Evolutionary conservation across 2,329 filamentous ascomycete species (phyloP), one percentile per base, ranked within the genome.

Genomic region (Sporothrix protearum): DNA sequence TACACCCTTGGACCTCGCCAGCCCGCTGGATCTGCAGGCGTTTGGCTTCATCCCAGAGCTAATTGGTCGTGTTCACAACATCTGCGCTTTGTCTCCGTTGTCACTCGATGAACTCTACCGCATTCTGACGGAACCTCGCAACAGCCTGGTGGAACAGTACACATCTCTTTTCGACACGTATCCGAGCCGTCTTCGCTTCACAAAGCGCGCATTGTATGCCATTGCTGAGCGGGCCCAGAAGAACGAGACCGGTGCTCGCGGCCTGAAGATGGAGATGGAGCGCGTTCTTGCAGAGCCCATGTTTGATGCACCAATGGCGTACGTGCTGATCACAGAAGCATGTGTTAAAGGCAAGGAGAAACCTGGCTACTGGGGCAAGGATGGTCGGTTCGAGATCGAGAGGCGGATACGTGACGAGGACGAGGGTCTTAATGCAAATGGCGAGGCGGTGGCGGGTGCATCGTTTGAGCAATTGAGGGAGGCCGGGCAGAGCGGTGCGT

Each of bases 11-110:
- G 92, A 95, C 75, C 86, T 96, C 28, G 87, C 92, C 33, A 91
- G 89, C 3, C 91, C 93, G 1, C 84, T 87, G 12, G 92, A 97
- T 76, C 83, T 97, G 1, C 93, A 96, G 80, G 87, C 86, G 57
- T 97, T 94, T 77, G 95, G 94, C 16, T 93, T 97, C 78, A 97
- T 97, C 70, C 94, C 94, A 0, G 94, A 97, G 81, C 85, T 97
- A n/a, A 91, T 98, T 69, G 96, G 96, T n/a, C 92, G 96, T 22
- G 89, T 99, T 64, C 95, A 97, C 69, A 93, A 97, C 72, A 91
- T 94, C 66, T 94, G 93, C 73, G 92, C 96, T 0, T 87, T 99
- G 0, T 91, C 92, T 16, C 90, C 93, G 0, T 85, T 99, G 0
- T 88, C 87, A 1, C 82, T 85, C 16, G 78, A 84, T 30, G 87